Base-by-base conservation (phyloP, 345 rosid species). In the Brassica juncea region DNA sequence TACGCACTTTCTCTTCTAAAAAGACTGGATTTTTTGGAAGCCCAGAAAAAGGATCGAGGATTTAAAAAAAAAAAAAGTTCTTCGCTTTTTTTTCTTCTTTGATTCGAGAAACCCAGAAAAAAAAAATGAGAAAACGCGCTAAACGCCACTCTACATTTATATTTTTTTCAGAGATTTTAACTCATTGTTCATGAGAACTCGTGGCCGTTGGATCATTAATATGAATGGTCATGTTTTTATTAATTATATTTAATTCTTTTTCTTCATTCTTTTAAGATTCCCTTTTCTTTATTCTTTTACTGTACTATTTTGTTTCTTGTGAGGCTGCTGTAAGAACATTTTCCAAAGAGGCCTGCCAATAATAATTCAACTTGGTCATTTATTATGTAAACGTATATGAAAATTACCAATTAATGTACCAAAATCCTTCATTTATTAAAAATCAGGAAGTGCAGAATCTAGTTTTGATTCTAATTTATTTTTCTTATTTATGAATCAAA, bases 21-120 rank as follows among this genome's bases (percentile, higher is more conserved):
- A 75, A 81, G 80, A 81, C 35, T 80, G 64, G 15, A 76, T 64
- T 75, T 75, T 75, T 75, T 81, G 76, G 83, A 74, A 76, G 58
- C 44, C 72, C 72, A 64, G 60, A 12, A 65, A 81, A 81, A 75
- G 73, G 83, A 81, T 76, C 73, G 74, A 66, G 80, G 59, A 57
- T 76, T 58, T 8, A 8, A 39, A 52, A 75, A 70, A n/a, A n/a
- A 80, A 42, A 64, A 75, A 70, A 80, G 80, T 73, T 79, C 25
- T 27, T 61, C 12, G 12, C 67, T 75, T 65, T 70, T 25, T 39
- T 28, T 23, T 66, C 0, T 25, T 55, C 21, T 34, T 62, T 39
- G 72, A 70, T 75, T 80, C 25, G 68, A 47, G 72, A 61, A 80
- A 80, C 76, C 67, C 83, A 80, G 83, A 71, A 80, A 34, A 42